Evolutionary conservation across 1,139 yeast genomes (phyloP).

Genomic region (Blastobotrys raffinosifermentans): DNA sequence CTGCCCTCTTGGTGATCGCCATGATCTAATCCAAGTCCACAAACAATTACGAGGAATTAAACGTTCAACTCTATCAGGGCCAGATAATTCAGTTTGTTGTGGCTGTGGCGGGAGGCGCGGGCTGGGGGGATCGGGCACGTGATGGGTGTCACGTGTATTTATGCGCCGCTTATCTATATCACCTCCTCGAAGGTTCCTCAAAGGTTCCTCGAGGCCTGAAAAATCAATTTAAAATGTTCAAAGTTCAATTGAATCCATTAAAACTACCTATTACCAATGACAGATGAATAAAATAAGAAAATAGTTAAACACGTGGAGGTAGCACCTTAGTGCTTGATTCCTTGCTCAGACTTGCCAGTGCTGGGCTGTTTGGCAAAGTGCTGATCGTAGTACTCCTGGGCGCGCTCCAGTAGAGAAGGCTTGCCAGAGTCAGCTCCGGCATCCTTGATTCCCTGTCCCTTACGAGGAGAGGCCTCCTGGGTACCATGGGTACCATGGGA

Average conservation of each 20-base stretch:
- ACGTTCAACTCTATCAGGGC: no score
- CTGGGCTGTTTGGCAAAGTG: neutral
- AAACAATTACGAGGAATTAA: neutral
- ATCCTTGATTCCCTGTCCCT: neutral
- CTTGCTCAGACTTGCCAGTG: neutral
- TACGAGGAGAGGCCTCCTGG: neutral
- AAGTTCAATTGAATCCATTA: no score
- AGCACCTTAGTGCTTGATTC: no score
- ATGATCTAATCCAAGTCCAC: conserved; percentile 38
- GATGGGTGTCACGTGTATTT: neutral
- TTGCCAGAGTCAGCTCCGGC: neutral
- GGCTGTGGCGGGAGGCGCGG: conserved; percentile 1
- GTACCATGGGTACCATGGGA: neutral
- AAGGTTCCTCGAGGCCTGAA: no score
- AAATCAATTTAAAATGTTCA: no score
- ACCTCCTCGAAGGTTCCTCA: no score
- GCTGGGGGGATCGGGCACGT: neutral
- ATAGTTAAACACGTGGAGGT: no score
- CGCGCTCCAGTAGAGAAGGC: neutral
- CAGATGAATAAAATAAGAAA: no score
- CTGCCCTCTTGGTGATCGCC: conserved; percentile 77
- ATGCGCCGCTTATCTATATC: no score
- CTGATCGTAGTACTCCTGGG: conserved; percentile 2
- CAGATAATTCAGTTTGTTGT: no score
- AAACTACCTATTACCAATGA: no score